A percentile compares a stretch with the other conserved stretches of the same genome.
Conservation (phyloP, 768 basidiomycete genomes). For the Sporobolomyces pararoseus region DNA sequence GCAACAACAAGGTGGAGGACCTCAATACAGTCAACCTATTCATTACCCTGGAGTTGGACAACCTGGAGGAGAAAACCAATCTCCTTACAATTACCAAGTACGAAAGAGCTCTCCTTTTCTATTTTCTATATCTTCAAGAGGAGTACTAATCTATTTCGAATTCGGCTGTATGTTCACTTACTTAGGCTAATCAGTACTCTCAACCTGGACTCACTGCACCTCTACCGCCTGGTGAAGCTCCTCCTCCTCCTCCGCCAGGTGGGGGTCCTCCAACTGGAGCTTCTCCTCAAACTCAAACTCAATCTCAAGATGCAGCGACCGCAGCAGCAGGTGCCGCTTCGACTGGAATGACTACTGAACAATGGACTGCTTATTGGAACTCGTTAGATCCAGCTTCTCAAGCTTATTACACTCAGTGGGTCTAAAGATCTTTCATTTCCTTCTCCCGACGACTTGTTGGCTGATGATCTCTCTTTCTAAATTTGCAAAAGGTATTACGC, state of each 20-base stretch:
- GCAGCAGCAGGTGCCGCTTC: constrained; percentile 7
- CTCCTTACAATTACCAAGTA: constrained; percentile 34
- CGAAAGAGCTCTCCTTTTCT: neutral
- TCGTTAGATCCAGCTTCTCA: constrained; percentile 35
- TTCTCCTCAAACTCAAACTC: too few species aligned
- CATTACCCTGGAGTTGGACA: constrained; percentile 21
- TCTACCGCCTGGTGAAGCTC: constrained; percentile 39
- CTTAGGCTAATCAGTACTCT: constrained; percentile 29
- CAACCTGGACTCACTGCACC: constrained; percentile 37
- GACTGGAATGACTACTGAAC: constrained; percentile 28
- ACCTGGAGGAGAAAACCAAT: neutral
- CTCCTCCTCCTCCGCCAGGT: constrained; percentile 28
- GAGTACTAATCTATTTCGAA: neutral
- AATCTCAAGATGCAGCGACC: constrained; percentile 8
- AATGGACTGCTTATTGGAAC: constrained; percentile 40
- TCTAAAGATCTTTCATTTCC: neutral
- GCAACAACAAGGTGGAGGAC: constrained; percentile 4
- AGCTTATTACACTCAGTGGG: constrained; percentile 41
- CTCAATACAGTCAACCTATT: constrained; percentile 22
- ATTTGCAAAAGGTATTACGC: constrained; percentile 41
- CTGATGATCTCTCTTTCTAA: neutral
- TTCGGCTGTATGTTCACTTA: too few species aligned
- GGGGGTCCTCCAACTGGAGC: too few species aligned
- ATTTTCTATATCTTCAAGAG: neutral
- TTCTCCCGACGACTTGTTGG: neutral